These are phyloP conservation scores for Podila verticillata DNA, from an alignment of 192 early-diverging fungal species.

Conservation along the genomic window DNA sequence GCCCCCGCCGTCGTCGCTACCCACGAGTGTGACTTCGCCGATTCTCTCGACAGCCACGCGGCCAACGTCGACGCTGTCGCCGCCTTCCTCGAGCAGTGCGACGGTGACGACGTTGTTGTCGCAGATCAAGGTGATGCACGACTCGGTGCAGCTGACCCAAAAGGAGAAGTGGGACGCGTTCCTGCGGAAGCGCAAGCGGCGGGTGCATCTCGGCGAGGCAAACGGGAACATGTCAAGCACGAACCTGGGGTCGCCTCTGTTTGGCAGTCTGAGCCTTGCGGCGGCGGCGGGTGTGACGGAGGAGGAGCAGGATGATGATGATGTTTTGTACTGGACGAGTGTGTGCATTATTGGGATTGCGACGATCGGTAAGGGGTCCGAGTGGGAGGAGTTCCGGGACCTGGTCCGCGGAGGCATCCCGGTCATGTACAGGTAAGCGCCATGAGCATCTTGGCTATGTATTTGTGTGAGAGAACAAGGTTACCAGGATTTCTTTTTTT, in stretches of 20 bases:
- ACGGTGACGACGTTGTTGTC: slow-evolving; percentile 36
- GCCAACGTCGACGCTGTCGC: slow-evolving; percentile 36
- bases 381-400: slow-evolving; percentile 49
- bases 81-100: slow-evolving; percentile 20
- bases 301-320: slow-evolving; percentile 46
- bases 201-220: slow-evolving; percentile 36
- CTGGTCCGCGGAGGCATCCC: slow-evolving; percentile 45
- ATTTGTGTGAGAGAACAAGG: no score
- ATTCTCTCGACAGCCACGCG: slow-evolving; percentile 34
- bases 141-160: slow-evolving; percentile 41
- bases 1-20: background rate
- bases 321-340: slow-evolving; percentile 45
- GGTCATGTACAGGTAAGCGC: slow-evolving; percentile 36
- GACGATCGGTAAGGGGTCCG: slow-evolving; percentile 43
- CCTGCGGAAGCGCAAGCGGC: slow-evolving; percentile 29
- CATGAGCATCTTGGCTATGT: background rate
- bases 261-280: slow-evolving; percentile 27
- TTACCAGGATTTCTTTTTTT: no score
- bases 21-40: slow-evolving; percentile 26
- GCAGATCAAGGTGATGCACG: slow-evolving; percentile 51
- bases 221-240: slow-evolving; percentile 42
- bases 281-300: slow-evolving; percentile 7
- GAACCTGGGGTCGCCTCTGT: slow-evolving; percentile 31
- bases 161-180: slow-evolving; percentile 52
- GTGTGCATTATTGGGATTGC: slow-evolving; percentile 50